These are phyloP conservation scores for Striga asiatica DNA, from an alignment of 257 asterid genomes.

Conservation along the genomic window DNA sequence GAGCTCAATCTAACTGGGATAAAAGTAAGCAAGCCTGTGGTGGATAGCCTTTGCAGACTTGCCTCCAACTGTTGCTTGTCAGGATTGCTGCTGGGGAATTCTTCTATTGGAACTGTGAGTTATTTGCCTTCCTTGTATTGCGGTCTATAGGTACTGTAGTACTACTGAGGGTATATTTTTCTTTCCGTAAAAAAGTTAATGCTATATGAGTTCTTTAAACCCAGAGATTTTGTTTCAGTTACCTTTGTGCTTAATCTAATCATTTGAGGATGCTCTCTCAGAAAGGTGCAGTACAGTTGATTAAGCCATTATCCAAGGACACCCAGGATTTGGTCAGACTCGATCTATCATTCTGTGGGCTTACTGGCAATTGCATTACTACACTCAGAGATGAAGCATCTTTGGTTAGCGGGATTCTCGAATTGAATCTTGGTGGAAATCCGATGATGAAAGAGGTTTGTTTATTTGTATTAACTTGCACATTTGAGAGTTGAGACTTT, in stretches of 20 bases:
- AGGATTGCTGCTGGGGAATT: slow-evolving; percentile 67
- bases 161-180: background rate
- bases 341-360: slow-evolving; percentile 63
- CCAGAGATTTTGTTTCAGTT: background rate
- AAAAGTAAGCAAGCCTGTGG: slow-evolving; percentile 69
- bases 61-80: slow-evolving; percentile 56
- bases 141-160: background rate
- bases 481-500: background rate
- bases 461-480: slow-evolving; percentile 12
- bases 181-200: background rate
- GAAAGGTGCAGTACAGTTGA: slow-evolving; percentile 68
- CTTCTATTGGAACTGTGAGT: slow-evolving; percentile 75
- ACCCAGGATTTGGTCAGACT: slow-evolving; percentile 64
- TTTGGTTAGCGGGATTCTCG: slow-evolving; percentile 42
- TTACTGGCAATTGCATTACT: slow-evolving; percentile 39
- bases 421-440: slow-evolving; percentile 85
- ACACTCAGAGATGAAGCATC: slow-evolving; percentile 43
- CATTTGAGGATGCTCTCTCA: slow-evolving; percentile 27
- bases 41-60: slow-evolving; percentile 67
- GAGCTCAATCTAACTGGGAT: slow-evolving; percentile 72
- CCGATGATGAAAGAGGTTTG: slow-evolving; percentile 65
- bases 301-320: slow-evolving; percentile 57
- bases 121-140: background rate
- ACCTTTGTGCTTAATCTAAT: slow-evolving; percentile 9
- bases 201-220: background rate